Base-by-base conservation (phyloP, 2,329 filamentous ascomycete species). In the Zymoseptoria crescenta region DNA sequence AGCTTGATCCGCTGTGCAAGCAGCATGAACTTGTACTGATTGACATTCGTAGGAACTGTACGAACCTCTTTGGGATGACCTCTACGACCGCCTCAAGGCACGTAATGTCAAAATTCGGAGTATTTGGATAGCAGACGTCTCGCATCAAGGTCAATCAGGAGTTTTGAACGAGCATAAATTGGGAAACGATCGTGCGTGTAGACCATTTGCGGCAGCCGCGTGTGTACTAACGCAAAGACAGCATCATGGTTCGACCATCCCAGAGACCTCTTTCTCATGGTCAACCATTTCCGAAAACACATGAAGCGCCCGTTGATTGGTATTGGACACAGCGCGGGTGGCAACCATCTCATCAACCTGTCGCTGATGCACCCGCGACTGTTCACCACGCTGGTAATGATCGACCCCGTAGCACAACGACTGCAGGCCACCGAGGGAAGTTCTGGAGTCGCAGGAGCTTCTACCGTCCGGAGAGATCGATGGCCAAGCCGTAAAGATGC, bases 41-140 rank as follows among this genome's bases (percentile, higher is more conserved):
- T 21, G 30, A 30, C 50, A 9, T 29, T 16, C 3, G 4, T 58
- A 91, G 88, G 93, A 97, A 78, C 75, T 96, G 1, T 96, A 96
- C 70, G 92, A 96, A 69, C 89, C 93, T 0, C 77, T 96, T 0
- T 96, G 91, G 88, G 89, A 93, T 60, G 90, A 96, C 55, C 77
- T 96, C 1, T 78, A 88, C 65, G 74, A 79, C 19, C 76, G 79
- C 19, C 77, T 86, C 5, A 80, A 81, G 64, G 71, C 74, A 13
- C 77, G 80, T 58, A 66, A 58, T 19, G 83, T 95, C 67, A 80
- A 81, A 1, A 89, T 97, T 67, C 83, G 90, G 59, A 80, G 83
- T 62, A 92, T 97, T 66, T 96, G 89, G 88, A 94, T 96, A 67
- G 86, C 90, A 62, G 93, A 97, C 75, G 84, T 88, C n/a, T 86